Evolutionary conservation across 139 green algal species (phyloP).

Genomic region (Nannochloris sp.): DNA sequence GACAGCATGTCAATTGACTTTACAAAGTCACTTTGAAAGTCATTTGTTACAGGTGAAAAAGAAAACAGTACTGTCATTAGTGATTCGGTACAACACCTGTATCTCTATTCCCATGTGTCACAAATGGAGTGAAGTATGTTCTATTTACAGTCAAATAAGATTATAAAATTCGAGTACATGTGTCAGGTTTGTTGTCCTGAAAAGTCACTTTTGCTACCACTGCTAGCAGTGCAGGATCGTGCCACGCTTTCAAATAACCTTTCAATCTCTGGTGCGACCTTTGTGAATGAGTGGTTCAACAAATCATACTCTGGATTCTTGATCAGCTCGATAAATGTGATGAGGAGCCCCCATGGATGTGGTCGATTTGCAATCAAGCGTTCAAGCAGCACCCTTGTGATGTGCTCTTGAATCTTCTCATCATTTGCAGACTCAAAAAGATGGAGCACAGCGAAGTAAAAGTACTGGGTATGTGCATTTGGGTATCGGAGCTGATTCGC

Average conservation of each 20-base stretch:
- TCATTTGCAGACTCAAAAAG: slow-evolving; percentile 76
- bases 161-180: too few species aligned
- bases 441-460: slow-evolving; percentile 86
- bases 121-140: too few species aligned
- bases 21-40: too few species aligned
- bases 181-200: not conserved
- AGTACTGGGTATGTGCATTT: slow-evolving; percentile 99
- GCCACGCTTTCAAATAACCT: slow-evolving; percentile 92
- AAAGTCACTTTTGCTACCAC: not conserved
- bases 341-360: slow-evolving; percentile 90
- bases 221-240: slow-evolving; percentile 36
- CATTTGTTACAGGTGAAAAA: too few species aligned
- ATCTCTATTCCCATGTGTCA: too few species aligned
- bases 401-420: slow-evolving; percentile 78
- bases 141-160: too few species aligned
- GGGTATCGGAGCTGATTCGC: slow-evolving; percentile 99
- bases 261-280: slow-evolving; percentile 91
- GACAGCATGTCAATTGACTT: too few species aligned
- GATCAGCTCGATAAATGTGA: slow-evolving; percentile 99
- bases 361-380: slow-evolving; percentile 93
- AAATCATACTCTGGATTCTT: slow-evolving; percentile 98
- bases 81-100: too few species aligned
- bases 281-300: slow-evolving; percentile 91
- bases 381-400: slow-evolving; percentile 98
- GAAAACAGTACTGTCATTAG: too few species aligned